A percentile compares a stretch with the other conserved stretches of the same genome.
Conservation (phyloP, 2,329 filamentous ascomycete species). For the Paecilomyces sp. region DNA sequence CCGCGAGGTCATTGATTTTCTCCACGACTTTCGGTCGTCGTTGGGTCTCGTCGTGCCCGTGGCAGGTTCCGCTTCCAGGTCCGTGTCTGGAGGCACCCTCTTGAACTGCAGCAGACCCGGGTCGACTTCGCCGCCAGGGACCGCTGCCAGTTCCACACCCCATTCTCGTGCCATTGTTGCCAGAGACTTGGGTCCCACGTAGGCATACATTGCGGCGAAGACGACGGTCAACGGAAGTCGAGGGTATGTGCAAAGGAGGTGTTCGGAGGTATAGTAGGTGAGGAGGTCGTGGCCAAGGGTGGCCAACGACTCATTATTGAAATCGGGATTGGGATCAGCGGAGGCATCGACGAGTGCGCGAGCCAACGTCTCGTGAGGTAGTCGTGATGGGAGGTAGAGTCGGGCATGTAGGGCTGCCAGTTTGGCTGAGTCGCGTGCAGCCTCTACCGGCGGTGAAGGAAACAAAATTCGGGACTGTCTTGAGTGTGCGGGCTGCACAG, state of each 20-base stretch:
- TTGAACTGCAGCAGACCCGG: constrained; percentile 80
- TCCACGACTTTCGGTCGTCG: constrained; percentile 52
- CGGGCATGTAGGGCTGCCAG: constrained; percentile 88
- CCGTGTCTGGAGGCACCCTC: constrained; percentile 38
- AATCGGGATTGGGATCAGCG: constrained; percentile 68
- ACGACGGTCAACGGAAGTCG: constrained; percentile 84
- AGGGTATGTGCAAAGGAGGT: constrained; percentile 80
- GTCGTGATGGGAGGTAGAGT: constrained; percentile 69
- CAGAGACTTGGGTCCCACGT: constrained; percentile 68
- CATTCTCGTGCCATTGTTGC: constrained; percentile 71
- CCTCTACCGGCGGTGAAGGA: constrained; percentile 64
- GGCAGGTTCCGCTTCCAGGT: constrained; percentile 31
- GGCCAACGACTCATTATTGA: constrained; percentile 84
- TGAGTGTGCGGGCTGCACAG: constrained; percentile 18
- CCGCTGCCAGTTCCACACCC: constrained; percentile 84
- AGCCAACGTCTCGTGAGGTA: constrained; percentile 80
- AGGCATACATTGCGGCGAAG: constrained; percentile 79
- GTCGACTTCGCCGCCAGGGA: constrained; percentile 85
- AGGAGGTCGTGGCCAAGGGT: constrained; percentile 76
- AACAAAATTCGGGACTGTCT: constrained; percentile 38
- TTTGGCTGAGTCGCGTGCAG: constrained; percentile 70
- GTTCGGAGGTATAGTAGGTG: constrained; percentile 82
- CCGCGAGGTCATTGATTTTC: constrained; percentile 66
- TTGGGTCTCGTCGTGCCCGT: constrained; percentile 36
- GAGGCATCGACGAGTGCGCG: constrained; percentile 78